Evolutionary conservation across 1,284 basidiomycete genomes (phyloP).

Genomic region (Trametes sp.): DNA sequence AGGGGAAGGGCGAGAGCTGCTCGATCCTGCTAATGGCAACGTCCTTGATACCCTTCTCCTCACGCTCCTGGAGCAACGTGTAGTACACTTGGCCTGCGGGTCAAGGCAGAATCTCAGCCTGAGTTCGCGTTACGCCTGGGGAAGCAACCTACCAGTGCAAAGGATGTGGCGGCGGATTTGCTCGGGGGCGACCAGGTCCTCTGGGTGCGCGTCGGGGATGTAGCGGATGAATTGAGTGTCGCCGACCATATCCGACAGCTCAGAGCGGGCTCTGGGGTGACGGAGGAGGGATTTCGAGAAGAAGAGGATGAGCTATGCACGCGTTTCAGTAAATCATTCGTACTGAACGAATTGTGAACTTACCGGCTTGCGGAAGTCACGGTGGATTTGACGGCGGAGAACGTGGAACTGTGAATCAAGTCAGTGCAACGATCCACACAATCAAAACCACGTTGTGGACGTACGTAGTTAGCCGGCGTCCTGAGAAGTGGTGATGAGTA

Average conservation of each 20-base stretch:
- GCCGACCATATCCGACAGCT: slow-evolving; percentile 87
- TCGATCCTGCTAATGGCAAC: slow-evolving; percentile 95
- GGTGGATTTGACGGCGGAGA: slow-evolving; percentile 92
- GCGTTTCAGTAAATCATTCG: too few relatives aligned
- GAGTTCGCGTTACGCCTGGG: not conserved
- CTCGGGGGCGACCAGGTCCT: slow-evolving; percentile 79
- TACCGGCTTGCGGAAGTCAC: slow-evolving; percentile 96
- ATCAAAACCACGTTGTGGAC: slow-evolving; percentile 31
- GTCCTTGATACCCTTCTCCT: slow-evolving; percentile 89
- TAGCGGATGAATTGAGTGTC: slow-evolving; percentile 95
- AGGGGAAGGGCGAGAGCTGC: slow-evolving; percentile 96
- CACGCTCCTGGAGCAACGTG: slow-evolving; percentile 87
- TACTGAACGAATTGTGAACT: too few relatives aligned
- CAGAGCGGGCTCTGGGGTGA: slow-evolving; percentile 91
- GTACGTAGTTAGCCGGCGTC: slow-evolving; percentile 90
- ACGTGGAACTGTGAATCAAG: slow-evolving; percentile 81
- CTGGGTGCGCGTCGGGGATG: slow-evolving; percentile 83
- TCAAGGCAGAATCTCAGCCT: not conserved
- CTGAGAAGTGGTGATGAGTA: slow-evolving; percentile 44
- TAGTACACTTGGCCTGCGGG: slow-evolving; percentile 90
- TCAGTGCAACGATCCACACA: slow-evolving; percentile 15
- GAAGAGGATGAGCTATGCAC: slow-evolving; percentile 82
- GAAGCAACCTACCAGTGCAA: slow-evolving; percentile 65
- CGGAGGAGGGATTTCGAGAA: slow-evolving; percentile 97
- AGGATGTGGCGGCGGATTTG: slow-evolving; percentile 93